Base-by-base conservation (phyloP, 169 alveolate genomes). In the Plasmodium yoelii region DNA sequence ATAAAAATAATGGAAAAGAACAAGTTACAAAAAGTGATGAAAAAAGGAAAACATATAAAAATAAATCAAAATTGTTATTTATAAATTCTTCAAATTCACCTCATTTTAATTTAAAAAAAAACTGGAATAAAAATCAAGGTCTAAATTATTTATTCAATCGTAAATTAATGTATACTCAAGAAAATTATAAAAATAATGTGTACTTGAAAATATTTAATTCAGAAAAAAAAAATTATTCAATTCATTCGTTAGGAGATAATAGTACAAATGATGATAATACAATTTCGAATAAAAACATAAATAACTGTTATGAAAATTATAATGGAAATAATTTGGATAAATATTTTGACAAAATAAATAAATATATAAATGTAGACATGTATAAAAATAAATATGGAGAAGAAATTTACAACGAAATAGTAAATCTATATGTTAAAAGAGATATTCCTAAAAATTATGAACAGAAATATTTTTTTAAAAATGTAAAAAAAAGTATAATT, bases 391-490 rank as follows among this genome's bases (percentile, higher is more conserved):
- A 49, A 24, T 87, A 80, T 72, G 75, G 69, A 7, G 63, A 65
- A 9, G 87, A 74, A 57, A 63, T 57, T 44, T 87, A 71, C 26
- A 56, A 57, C 26, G 61, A 87, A 18, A 80, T 71, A 13, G 34
- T 72, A 15, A 71, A 74, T 44, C 69, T 87, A 49, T 75, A 80
- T 55, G 88, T 87, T 64, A 59, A 65, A 24, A 87, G 80, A 63
- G 39, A 72, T 15, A 47, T 71, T 44, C 80, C 86, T 28, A 73
- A 87, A 72, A 47, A 67, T 51, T 71, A 80, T 47, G 88, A 87
- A 67, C 34, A 72, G 15, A 24, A 24, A 59, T 71, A 44, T 60
- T 74, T 87, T 72, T 61, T 15, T 1, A 64, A 72, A 47, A 26
- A 5, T 19, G 34, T 74, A 42, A 42, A 71, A 26, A 87, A 87